A percentile compares a stretch with the other conserved stretches of the same genome.
These are phyloP conservation scores for Pyrus bretschneideri DNA, from an alignment of 306 rosid species.

Conservation along the genomic window DNA sequence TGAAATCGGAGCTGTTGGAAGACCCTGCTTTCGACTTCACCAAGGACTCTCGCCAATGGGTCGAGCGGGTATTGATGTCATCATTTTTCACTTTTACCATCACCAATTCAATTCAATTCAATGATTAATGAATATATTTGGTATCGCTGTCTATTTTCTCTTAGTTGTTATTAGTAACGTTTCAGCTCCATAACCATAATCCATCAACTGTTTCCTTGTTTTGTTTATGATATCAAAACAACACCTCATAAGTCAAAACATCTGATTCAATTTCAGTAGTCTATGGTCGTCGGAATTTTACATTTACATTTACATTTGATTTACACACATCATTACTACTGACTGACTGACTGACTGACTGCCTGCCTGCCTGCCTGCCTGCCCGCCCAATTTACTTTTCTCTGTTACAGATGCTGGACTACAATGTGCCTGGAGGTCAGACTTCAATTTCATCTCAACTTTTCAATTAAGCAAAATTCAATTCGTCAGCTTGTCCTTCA, in stretches of 20 bases:
- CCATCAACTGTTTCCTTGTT: background rate
- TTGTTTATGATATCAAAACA: background rate
- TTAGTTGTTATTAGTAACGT: too few species aligned
- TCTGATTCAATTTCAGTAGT: background rate
- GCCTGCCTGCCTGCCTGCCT: background rate
- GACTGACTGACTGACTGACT: background rate
- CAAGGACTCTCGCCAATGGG: constrained; percentile 61
- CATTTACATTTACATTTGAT: background rate
- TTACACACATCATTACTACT: background rate
- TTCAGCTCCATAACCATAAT: too few species aligned
- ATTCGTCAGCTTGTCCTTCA: too few species aligned
- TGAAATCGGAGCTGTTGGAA: constrained; percentile 60
- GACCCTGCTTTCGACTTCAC: constrained; percentile 78
- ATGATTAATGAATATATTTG: background rate
- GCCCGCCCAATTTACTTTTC: background rate
- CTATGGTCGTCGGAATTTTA: background rate
- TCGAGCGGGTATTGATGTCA: constrained; percentile 38
- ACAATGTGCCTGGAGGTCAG: constrained; percentile 93
- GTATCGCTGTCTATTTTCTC: background rate
- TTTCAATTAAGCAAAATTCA: background rate
- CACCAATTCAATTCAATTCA: background rate
- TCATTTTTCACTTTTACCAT: background rate
- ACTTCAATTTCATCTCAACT: background rate
- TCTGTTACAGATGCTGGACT: constrained; percentile 65
- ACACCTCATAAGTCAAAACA: too few species aligned